Evolutionary conservation across 345 rosid species (phyloP), one percentile per base, ranked within the genome.

Genomic region (Dipteronia sinensis): DNA sequence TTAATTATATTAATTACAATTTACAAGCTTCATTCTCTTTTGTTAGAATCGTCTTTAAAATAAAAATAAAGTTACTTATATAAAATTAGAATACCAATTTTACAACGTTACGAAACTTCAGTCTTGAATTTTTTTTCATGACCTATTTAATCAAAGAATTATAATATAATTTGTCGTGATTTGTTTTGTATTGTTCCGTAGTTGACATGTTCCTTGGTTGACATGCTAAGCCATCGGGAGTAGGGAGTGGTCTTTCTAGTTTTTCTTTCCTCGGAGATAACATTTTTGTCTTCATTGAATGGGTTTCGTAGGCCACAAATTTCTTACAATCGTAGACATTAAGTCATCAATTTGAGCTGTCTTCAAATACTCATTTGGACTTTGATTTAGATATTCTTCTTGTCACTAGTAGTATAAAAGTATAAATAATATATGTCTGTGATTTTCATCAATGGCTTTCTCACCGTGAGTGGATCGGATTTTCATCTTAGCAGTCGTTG

Each of bases 281-380:
- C 59, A 20, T 34, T 40, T 55, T 69, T 20, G 56, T 49, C 38
- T 12, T 49, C 6, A 0, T 6, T 69, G 13, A 38, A 11, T 25
- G 73, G 42, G 53, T 49, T 13, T 42, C 19, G 46, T 47, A 47
- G 38, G 38, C 59, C 61, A 49, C 59, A 23, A 20, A 47, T 49
- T 49, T 12, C 4, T 0, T 69, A 69, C 59, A 6, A 6, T 47
- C 3, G 25, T 1, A 49, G 12, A 42, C 9, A 42, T 49, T 49
- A 13, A 3, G 38, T 69, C 72, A 16, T 6, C 20, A 20, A 55
- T 25, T 55, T 51, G 42, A 71, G 74, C 64, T 72, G 75, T 58
- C 66, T 59, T 40, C 31, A 58, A 56, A 7, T 56, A 19, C n/a
- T 17, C 23, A 17, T 42, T 16, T 56, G 62, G 22, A 56, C 62